Evolutionary conservation across 805 yeast species (phyloP), one percentile per base, ranked within the genome.

Genomic region (Cyberlindnera lachancei): DNA sequence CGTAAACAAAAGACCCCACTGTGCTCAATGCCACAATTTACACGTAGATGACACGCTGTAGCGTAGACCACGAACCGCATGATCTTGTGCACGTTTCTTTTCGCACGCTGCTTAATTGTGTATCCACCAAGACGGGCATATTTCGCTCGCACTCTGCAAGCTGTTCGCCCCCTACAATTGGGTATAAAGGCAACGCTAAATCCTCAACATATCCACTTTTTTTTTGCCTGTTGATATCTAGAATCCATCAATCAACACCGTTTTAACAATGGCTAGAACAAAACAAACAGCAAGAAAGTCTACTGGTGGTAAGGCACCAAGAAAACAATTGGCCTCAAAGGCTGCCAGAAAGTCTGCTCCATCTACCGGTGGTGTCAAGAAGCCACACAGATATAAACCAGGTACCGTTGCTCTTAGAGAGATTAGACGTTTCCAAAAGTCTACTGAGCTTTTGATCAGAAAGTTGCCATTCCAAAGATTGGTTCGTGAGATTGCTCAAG

Each of bases 381-480:
- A 82, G 64, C 90, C 90, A 42, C 92, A 82, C 77, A 82, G 94
- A 80, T 84, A 83, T 73, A 81, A 81, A 83, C 94, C 94, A 67
- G 94, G 94, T 77, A 83, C 90, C 56, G 90, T 81, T 55, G 96
- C 96, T 43, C 73, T 85, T 63, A 80, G 94, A 70, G 96, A 90
- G 72, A 85, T 90, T 59, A 81, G 95, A 73, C 80, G 92, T 74
- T 90, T 87, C 72, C 97, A 88, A 70, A 83, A 85, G 61, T 81
- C 95, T 38, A 88, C 96, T 50, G 95, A 87, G 63, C 72, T 88
- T 32, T 76, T 88, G 64, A 84, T 88, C 65, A 82, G 94, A 73
- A 88, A 88, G 64, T 75, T 88, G 51, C 97, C 97, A 38, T 88
- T 88, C 80, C 95, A 90, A 63, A 79, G 96, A 73, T 75, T 88